These are phyloP conservation scores for Metarhizium guizhouense DNA, from an alignment of 2,329 filamentous ascomycete genomes.

Conservation along the genomic window DNA sequence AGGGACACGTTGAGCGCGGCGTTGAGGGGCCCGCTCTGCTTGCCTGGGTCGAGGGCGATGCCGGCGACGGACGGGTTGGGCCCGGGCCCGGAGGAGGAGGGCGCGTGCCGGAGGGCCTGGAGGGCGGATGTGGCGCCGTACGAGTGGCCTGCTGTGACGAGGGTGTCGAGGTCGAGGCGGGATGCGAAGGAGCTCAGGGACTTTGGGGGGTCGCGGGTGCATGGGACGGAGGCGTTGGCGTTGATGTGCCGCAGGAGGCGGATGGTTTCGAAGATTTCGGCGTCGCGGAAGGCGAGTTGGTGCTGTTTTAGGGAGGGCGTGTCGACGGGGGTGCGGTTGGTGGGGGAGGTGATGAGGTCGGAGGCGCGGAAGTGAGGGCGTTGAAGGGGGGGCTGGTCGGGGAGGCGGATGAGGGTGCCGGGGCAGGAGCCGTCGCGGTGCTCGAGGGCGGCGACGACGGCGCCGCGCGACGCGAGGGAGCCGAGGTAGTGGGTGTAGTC, in stretches of 20 bases:
- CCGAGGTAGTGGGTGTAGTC: slow-evolving; percentile 44
- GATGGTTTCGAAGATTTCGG: slow-evolving; percentile 38
- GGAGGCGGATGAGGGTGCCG: slow-evolving; percentile 29
- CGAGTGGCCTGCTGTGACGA: slow-evolving; percentile 54
- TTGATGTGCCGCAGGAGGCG: slow-evolving; percentile 31
- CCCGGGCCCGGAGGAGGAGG: slow-evolving; percentile 12
- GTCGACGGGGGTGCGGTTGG: slow-evolving; percentile 21
- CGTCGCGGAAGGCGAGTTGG: slow-evolving; percentile 41
- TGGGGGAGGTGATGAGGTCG: slow-evolving; percentile 19
- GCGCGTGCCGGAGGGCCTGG: slow-evolving; percentile 43
- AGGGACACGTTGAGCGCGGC: slow-evolving; percentile 47
- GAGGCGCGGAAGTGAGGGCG: slow-evolving; percentile 26
- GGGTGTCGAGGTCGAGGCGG: slow-evolving; percentile 42
- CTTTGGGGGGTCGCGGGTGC: slow-evolving; percentile 37
- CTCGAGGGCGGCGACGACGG: slow-evolving; percentile 40
- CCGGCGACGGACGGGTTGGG: slow-evolving; percentile 39
- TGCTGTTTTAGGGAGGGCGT: slow-evolving; percentile 29
- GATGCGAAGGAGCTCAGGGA: slow-evolving; percentile 39
- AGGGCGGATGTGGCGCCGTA: slow-evolving; percentile 58
- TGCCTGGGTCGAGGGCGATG: slow-evolving; percentile 58
- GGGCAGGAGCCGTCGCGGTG: slow-evolving; percentile 44
- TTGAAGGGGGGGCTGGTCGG: slow-evolving; percentile 17
- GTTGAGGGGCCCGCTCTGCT: slow-evolving; percentile 53
- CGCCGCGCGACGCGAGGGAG: slow-evolving; percentile 39
- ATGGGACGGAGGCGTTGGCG: slow-evolving; percentile 25